These are phyloP conservation scores for Fusarium nygamai DNA, from an alignment of 2,329 filamentous ascomycete species.

Conservation along the genomic window DNA sequence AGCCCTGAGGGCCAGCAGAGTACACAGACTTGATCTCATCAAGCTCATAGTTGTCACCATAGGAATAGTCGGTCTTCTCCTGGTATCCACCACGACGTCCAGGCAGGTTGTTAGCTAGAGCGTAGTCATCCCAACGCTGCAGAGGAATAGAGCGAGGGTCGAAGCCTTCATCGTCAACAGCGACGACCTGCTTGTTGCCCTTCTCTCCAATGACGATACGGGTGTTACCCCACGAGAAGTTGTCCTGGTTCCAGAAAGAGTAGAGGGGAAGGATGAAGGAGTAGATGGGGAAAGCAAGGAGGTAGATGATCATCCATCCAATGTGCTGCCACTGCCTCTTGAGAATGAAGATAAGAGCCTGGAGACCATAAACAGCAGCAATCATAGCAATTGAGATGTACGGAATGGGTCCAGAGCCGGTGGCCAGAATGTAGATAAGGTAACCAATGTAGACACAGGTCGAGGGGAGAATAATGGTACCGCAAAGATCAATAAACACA, in stretches of 20 bases:
- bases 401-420: conserved; percentile 78
- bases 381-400: conserved; percentile 89
- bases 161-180: conserved; percentile 84
- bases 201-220: conserved; percentile 96
- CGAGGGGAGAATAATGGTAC: conserved; percentile 90
- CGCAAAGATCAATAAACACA: conserved; percentile 92
- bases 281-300: conserved; percentile 94
- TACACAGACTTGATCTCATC: conserved; percentile 98
- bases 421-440: conserved; percentile 82
- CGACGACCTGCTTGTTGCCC: conserved; percentile 89
- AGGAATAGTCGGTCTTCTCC: conserved; percentile 72
- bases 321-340: conserved; percentile 99
- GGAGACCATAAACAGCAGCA: conserved; percentile 91
- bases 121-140: conserved; percentile 98
- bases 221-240: conserved; percentile 99
- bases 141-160: conserved; percentile 93
- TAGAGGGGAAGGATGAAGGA: conserved; percentile 91
- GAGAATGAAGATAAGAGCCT: conserved; percentile 94
- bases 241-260: conserved; percentile 99
- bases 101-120: conserved; percentile 83
- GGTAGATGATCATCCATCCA: conserved; percentile 99
- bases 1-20: conserved; percentile 89
- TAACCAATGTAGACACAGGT: conserved; percentile 89
- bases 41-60: conserved; percentile 89
- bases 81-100: conserved; percentile 80